Base-by-base conservation (phyloP, 2,329 filamentous ascomycete genomes). In the Verticillium dahliae region DNA sequence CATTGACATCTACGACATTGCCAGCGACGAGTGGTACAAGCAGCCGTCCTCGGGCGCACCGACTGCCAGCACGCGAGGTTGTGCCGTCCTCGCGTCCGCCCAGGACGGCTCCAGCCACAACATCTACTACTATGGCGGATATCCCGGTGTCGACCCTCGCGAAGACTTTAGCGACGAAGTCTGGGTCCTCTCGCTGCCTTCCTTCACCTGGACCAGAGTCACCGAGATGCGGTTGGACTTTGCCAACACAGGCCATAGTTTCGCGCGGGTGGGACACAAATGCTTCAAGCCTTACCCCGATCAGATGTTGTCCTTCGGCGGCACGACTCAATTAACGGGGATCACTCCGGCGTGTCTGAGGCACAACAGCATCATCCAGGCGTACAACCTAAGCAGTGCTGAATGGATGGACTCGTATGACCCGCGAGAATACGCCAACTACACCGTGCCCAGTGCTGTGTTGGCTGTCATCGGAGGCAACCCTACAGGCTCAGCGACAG, bases 101-200 rank as follows among this genome's bases (percentile, higher is more conserved):
- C 79, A 85, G 55, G 90, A 92, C 69, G 81, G 80, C 38, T 90
- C 89, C 11, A 92, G 88, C 62, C 90, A 89, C 73, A 92, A 93
- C 70, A 87, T 96, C 58, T 93, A 94, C 77, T 91, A 91, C 76
- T 95, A 92, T 67, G 91, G 90, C 15, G 91, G 91, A 0, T 93
- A 89, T 69, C 75, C 85, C 62, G 85, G 84, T 0, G 66, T 86
- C 6, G 62, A 81, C 61, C 34, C 62, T 0, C 59, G 55, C 0
- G 62, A 74, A 0, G 63, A 72, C 15, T 84, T 79, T 65, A 80
- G 73, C 60, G 86, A 92, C 63, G 89, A 91, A 56, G 89, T 94
- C 71, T 95, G 90, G 90, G 88, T 92, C 27, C 78, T 95, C 13
- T 91, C 90, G 0, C 76, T 96, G 6, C 91, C 91, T 0, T 88